Base-by-base conservation (phyloP, 2,329 filamentous ascomycete genomes). In the Teratosphaeria gauchensis region DNA sequence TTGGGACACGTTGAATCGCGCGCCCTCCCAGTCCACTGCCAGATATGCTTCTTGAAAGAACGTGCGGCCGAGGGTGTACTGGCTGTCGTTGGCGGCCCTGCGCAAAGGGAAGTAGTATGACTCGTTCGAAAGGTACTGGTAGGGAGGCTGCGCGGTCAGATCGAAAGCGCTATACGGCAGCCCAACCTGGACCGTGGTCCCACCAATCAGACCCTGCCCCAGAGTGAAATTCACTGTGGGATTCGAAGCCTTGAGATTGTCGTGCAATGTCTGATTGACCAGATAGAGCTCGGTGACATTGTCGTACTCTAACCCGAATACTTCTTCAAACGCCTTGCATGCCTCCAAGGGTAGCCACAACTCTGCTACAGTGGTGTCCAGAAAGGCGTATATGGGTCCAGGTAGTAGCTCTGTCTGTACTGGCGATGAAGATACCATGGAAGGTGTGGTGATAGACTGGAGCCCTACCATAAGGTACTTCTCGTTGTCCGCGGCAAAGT, bases 21-120 rank as follows among this genome's bases (percentile, higher is more conserved):
- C 66, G 12, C 75, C 71, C 61, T 80, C 77, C 70, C 76, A 80
- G 60, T 80, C 77, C 5, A 79, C 77, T 2, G 71, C 73, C 54
- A 81, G 60, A 61, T 80, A 80, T 2, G 86, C 81, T 71, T 90
- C 86, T 68, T 90, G 87, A 57, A 90, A 73, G 63, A 90, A 89
- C 0, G 82, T 80, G 35, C 86, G 79, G 7, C 87, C 87, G 38
- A 90, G 78, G 12, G 86, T 80, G 69, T 83, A 80, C 62, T 83
- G 78, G 14, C 75, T 76, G 38, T 78, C 77, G 58, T 81, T 77
- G 21, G 77, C 67, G 11, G 82, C 76, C 59, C 81, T 80, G 64
- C 82, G 80, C 56, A 90, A 76, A 3, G 86, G 85, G 60, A 90
- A 89, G 67, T 89, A 90, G 11, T 54, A 80, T 0, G 82, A 84